Conservation (phyloP, 306 rosid genomes). For the Cyclanthera cordifolia region DNA sequence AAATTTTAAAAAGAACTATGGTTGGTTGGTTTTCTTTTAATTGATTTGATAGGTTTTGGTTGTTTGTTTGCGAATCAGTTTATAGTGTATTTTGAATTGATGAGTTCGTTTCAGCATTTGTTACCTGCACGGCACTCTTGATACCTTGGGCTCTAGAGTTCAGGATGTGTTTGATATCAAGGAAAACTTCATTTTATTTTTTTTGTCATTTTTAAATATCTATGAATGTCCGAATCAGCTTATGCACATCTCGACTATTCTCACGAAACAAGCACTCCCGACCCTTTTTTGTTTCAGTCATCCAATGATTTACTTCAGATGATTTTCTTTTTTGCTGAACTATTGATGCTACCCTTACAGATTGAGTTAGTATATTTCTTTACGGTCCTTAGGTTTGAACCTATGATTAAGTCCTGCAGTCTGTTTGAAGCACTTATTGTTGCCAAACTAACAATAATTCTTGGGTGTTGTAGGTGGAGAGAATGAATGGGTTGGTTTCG, state of each 20-base stretch:
- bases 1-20: background rate
- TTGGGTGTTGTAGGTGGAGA: conserved; percentile 46
- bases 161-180: background rate
- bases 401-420: background rate
- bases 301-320: background rate
- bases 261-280: no score
- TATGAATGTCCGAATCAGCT: no score
- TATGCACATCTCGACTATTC: no score
- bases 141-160: background rate
- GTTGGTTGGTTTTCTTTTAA: background rate
- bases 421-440: background rate
- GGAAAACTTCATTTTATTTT: background rate
- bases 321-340: background rate
- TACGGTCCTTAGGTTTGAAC: background rate
- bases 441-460: background rate
- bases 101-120: background rate
- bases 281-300: background rate
- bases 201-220: no score
- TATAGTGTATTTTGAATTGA: no score
- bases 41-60: background rate
- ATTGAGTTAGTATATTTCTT: background rate
- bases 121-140: background rate
- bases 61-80: background rate
- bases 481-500: conserved; percentile 55
- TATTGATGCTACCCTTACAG: background rate